Conservation (phyloP, 2,329 filamentous ascomycete genomes). For the Lasiodiplodia gonubiensis region DNA sequence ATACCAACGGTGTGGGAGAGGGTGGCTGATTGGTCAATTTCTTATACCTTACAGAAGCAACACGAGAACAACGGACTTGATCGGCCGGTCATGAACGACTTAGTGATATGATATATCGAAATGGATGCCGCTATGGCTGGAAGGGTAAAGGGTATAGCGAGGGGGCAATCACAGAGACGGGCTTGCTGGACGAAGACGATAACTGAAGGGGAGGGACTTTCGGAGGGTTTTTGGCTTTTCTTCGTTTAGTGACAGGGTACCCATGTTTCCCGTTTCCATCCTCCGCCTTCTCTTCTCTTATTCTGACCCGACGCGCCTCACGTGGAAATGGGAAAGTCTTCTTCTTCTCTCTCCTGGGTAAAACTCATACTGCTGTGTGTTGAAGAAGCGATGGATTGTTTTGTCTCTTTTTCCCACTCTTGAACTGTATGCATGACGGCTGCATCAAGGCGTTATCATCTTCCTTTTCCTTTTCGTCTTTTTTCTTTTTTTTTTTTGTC, state of each 20-base stretch:
- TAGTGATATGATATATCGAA: neutral
- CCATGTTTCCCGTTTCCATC: neutral
- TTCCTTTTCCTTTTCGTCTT: neutral
- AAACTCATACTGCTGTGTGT: constrained; percentile 7
- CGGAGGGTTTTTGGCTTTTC: constrained; percentile 1
- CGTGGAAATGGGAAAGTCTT: constrained; percentile 12
- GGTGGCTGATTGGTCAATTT: constrained; percentile 34
- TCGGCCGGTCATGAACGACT: neutral
- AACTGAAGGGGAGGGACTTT: neutral
- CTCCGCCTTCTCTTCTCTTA: neutral
- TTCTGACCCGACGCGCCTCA: constrained; percentile 4
- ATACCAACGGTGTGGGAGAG: constrained; percentile 46
- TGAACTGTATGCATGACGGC: constrained; percentile 18
- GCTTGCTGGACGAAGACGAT: neutral
- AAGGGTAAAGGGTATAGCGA: neutral
- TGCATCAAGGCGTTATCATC: constrained; percentile 19
- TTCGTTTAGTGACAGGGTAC: constrained; percentile 1
- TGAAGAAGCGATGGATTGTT: constrained; percentile 18
- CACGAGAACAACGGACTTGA: neutral
- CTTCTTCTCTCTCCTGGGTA: neutral
- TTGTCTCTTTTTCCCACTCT: neutral
- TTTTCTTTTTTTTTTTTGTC: neutral
- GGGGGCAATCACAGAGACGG: neutral
- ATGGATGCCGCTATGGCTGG: neutral
- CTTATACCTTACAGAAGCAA: neutral